Base-by-base conservation (phyloP, 441 rosid species). In the Hura crepitans region DNA sequence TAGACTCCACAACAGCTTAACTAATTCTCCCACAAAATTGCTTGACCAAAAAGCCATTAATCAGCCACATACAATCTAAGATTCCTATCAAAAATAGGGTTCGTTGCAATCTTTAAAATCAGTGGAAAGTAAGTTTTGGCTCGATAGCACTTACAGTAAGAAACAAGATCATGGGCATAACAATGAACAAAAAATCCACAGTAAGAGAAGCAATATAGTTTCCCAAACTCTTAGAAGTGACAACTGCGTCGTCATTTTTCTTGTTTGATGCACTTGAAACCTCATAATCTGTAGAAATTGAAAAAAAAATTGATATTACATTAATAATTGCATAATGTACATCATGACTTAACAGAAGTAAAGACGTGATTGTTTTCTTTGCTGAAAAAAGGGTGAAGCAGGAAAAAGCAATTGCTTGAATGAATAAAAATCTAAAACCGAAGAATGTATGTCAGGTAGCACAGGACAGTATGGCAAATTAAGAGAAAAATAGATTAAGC, bases 81-180 rank as follows among this genome's bases (percentile, higher is more conserved):
- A n/a, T n/a, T n/a, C 39, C 39, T 35, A 42, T 12, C 46, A 1
- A 42, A 14, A 42, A 42, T 42, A 9, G 46, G 46, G 7, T 35
- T 8, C 13, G 10, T 42, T 9, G 2, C 46, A 10, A 42, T 10
- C 55, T 17, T 12, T 58, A 20, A 58, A 4, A 37, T 58, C 31
- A 2, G 5, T 58, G 22, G 10, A 43, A 57, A 61, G 47, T 55
- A n/a, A 20, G 35, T 6, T 68, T 50, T 45, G 6, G 14, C 30
- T 45, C n/a, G 35, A 57, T 51, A 66, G 55, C 66, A 72, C 96
- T 79, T 84, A 94, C 98, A n/a, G 96, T 91, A 72, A 87, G 82
- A 78, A 80, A 77, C 65, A 91, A 68, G 65, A 89, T 81, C 75
- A 83, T 74, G 54, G 96, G 96, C 42, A 88, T 70, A 69, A 88